phyloP scores from a whole-genome alignment of 2,329 filamentous ascomycete genomes.

The Hymenotorrendiella dingleyae region DNA sequence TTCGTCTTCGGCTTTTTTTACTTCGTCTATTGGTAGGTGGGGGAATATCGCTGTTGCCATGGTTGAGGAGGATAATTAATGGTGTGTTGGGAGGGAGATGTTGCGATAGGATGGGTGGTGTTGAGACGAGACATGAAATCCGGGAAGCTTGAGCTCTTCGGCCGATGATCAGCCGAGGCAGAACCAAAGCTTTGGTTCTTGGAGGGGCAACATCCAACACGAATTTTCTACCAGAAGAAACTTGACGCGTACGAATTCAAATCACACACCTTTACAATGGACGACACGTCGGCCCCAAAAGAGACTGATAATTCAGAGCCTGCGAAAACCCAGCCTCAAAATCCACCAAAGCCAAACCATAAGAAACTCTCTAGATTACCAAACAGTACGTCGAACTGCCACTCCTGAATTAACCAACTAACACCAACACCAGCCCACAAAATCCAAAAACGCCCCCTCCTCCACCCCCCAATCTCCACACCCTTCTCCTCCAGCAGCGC shows the following conservation, averaged over 20 bases:
- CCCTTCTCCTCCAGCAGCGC: slow-evolving; percentile 16
- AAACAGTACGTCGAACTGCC: slow-evolving; percentile 9
- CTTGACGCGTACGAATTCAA: too few relatives aligned
- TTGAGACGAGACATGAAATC: neutral
- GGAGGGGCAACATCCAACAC: too few relatives aligned
- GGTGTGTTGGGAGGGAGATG: slow-evolving; percentile 15
- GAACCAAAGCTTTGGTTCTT: neutral
- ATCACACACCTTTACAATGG: too few relatives aligned
- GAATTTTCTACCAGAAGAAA: too few relatives aligned
- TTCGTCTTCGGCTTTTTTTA: slow-evolving; percentile 27
- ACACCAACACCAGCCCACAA: slow-evolving; percentile 18
- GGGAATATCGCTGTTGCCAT: slow-evolving; percentile 27
- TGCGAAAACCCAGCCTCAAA: neutral
- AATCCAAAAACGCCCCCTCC: slow-evolving; percentile 30
- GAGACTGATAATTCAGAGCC: too few relatives aligned
- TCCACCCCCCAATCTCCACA: slow-evolving; percentile 27
- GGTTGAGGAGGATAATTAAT: neutral
- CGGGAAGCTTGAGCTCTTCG: neutral
- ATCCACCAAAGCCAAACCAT: slow-evolving; percentile 5
- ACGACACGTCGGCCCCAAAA: too few relatives aligned
- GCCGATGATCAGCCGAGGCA: neutral
- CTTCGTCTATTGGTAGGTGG: slow-evolving; percentile 18
- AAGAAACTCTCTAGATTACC: slow-evolving; percentile 21
- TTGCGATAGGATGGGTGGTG: slow-evolving; percentile 3
- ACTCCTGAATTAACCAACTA: neutral